Evolutionary conservation across 2,329 filamentous ascomycete genomes (phyloP), one percentile per base, ranked within the genome.

Genomic region (Ophiostoma sp.): DNA sequence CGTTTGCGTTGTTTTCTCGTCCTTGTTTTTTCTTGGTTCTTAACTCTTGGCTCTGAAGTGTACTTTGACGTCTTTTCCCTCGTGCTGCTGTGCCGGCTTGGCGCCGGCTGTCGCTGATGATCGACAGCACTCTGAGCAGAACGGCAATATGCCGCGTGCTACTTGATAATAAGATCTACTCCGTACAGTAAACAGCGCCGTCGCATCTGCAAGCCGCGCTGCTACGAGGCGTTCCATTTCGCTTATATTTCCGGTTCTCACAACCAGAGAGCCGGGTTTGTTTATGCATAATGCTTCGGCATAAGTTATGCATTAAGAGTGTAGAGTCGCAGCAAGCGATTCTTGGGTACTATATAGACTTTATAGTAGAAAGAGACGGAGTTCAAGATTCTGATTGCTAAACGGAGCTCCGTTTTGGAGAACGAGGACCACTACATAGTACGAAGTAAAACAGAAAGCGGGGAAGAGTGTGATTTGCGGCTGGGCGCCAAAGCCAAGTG

Each of bases 231-330:
- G 44, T 48, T 48, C 44, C 52, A 27, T 27, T 27, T 57, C 52
- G 52, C 52, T 27, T 57, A 57, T 57, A 27, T 57, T 57, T 57
- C 52, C 52, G 52, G 31, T 54, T 57, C 52, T 57, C 52, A 23
- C 23, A 13, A 23, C 52, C 52, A 57, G 17, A 57, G 52, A 57
- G 52, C 23, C 52, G 52, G 60, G 31, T 64, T 36, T 64, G 15
- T 3, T 36, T 35, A 35, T 33, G 20, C 48, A 23, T 54, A 54
- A 23, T 23, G 36, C 36, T 39, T 39, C 10, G 36, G 36, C 36
- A 44, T 17, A 44, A 44, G 41, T 44, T 44, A 44, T 48, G 17
- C 44, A 20, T 48, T n/a, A 31, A 41, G 39, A 41, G 39, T 13
- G 23, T 27, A 3, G 11, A 27, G 52, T 27, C 23, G n/a, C 15